These are phyloP conservation scores for Endotrypanum monterogeii DNA, from an alignment of 208 protist species.

Conservation along the genomic window DNA sequence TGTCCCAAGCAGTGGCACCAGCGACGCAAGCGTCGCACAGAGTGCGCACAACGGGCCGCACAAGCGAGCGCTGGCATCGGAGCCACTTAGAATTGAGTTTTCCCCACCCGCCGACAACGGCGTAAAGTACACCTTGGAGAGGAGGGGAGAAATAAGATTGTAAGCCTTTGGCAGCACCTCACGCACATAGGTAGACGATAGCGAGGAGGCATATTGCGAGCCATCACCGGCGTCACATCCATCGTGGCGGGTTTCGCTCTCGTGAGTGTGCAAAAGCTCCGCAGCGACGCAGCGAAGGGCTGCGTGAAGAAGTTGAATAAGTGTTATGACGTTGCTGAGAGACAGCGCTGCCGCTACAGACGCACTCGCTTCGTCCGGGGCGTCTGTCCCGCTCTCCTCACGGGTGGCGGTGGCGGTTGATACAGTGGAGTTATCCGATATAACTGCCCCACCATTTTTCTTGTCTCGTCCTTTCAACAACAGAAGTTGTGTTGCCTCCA, in stretches of 20 bases:
- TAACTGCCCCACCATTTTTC: not conserved
- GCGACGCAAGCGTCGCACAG: conserved; percentile 39
- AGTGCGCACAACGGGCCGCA: conserved; percentile 41
- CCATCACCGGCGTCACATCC: not conserved
- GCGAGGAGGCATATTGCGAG: conserved; percentile 6
- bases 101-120: not conserved
- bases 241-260: conserved; percentile 10
- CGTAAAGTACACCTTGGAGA: conserved; percentile 11
- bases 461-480: conserved; percentile 7
- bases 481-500: conserved; percentile 38
- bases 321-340: conserved; percentile 39
- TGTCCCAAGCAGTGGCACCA: conserved; percentile 43
- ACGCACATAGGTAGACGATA: conserved; percentile 32
- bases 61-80: conserved; percentile 16
- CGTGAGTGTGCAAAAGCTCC: conserved; percentile 32
- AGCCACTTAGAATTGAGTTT: not conserved
- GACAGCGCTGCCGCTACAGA: conserved; percentile 26
- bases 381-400: conserved; percentile 7
- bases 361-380: conserved; percentile 7
- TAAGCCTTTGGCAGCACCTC: conserved; percentile 51
- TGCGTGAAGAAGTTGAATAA: conserved; percentile 45
- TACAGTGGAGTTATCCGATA: not conserved
- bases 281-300: conserved; percentile 36
- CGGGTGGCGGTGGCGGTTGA: not conserved
- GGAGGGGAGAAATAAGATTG: conserved; percentile 26